Base-by-base conservation (phyloP, 768 basidiomycete genomes). In the Mrakia frigida region DNA sequence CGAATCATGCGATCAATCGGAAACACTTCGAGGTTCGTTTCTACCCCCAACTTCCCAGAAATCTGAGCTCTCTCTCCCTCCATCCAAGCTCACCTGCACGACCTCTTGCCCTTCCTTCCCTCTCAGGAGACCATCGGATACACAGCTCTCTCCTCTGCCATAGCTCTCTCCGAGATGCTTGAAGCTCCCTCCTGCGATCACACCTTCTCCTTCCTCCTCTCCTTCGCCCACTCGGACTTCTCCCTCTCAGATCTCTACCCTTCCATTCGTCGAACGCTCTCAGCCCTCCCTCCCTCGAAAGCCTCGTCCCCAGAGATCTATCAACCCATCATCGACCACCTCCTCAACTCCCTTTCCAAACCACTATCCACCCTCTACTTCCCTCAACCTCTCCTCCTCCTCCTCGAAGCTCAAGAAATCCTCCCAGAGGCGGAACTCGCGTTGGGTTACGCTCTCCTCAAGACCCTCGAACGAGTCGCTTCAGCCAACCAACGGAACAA, bases 161-260 rank as follows among this genome's bases (percentile, higher is more conserved):
- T 91, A 28, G 82, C 85, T 39, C 84, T 85, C 3, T 87, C 92
- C 68, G 83, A 74, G 28, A 74, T 89, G 41, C 82, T 84, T 31
- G 86, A 88, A 76, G 80, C 83, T 28, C 80, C 82, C 72, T 87
- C 87, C 0, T 82, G 86, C 31, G 87, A 89, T 71, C 86, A 87
- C 70, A 87, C 88, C 0, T 82, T 92, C 13, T 91, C 91, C 6
- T 88, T 90, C 77, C 84, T 93, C 3, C 86, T 92, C 14, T 87
- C 88, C 1, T 85, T 94, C 59, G 86, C 90, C 0, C 82, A 92
- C 35, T 86, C 88, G 76, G 87, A 92, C 80, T 89, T 91, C 79
- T 85, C 87, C 1, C 79, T 89, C 28, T 84, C 86, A 16, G 84
- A 86, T 39, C 82, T 89, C 70, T 92, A 93, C 82, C 82, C 83